Conservation (phyloP, 345 rosid genomes). For the Lepidium sativum region DNA sequence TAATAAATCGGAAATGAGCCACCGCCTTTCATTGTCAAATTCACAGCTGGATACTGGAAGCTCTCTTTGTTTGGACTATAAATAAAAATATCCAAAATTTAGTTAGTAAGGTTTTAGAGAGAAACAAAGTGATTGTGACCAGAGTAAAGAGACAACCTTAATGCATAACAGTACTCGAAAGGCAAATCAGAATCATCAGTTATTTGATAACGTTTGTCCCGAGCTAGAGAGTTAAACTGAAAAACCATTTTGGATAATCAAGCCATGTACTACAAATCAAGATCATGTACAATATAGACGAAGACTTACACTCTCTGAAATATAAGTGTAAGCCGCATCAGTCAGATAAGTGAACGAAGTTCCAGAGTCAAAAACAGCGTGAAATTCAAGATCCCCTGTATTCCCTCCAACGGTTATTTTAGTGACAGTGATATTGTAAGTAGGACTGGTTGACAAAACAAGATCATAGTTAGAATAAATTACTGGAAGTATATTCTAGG, state of each 20-base stretch:
- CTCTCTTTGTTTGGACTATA: conserved; percentile 37
- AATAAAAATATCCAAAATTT: neutral
- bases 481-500: neutral
- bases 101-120: neutral
- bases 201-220: conserved; percentile 39
- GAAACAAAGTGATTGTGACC: neutral
- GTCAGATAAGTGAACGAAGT: conserved; percentile 90
- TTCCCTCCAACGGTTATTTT: conserved; percentile 55
- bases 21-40: conserved; percentile 81
- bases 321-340: conserved; percentile 55
- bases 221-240: conserved; percentile 61
- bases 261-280: neutral
- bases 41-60: conserved; percentile 37
- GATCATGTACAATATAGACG: neutral
- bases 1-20: conserved; percentile 36
- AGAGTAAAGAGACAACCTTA: conserved; percentile 40
- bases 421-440: conserved; percentile 69
- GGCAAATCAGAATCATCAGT: conserved; percentile 35
- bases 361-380: conserved; percentile 87
- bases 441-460: conserved; percentile 47
- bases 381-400: conserved; percentile 40
- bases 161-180: conserved; percentile 72
- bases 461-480: neutral
- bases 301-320: conserved; percentile 55
- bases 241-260: neutral